These are phyloP conservation scores for Kockiozyma suomiensis DNA, from an alignment of 805 yeast species.

Conservation along the genomic window DNA sequence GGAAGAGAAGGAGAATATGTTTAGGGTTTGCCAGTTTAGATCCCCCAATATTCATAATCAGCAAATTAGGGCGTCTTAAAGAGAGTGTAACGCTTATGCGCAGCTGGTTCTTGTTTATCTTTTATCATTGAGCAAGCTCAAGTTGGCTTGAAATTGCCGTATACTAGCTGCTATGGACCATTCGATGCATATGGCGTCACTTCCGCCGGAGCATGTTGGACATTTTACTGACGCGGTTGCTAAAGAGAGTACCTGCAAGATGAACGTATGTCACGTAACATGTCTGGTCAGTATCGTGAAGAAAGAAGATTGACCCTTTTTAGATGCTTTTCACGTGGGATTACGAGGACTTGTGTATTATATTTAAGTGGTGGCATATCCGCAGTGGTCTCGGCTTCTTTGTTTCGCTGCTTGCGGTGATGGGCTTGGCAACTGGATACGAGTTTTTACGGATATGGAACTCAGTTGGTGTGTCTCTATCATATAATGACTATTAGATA, in stretches of 20 bases:
- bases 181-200: constrained; percentile 1
- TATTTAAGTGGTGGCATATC: constrained; percentile 82
- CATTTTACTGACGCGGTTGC: not conserved
- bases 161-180: constrained; percentile 17
- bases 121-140: no score
- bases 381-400: constrained; percentile 54
- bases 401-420: constrained; percentile 54
- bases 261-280: constrained; percentile 10
- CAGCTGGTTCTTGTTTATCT: no score
- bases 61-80: no score
- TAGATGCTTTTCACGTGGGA: constrained; percentile 79
- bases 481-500: not conserved
- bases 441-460: constrained; percentile 53
- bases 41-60: no score
- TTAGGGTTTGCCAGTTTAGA: no score
- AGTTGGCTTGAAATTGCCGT: no score
- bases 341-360: constrained; percentile 69
- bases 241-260: constrained; percentile 11
- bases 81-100: no score
- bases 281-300: not conserved
- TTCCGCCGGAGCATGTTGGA: not conserved
- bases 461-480: not conserved
- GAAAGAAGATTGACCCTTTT: not conserved
- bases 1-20: no score
- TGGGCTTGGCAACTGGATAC: constrained; percentile 56